Base-by-base conservation (phyloP, 345 rosid genomes). In the Aurinia saxatilis region DNA sequence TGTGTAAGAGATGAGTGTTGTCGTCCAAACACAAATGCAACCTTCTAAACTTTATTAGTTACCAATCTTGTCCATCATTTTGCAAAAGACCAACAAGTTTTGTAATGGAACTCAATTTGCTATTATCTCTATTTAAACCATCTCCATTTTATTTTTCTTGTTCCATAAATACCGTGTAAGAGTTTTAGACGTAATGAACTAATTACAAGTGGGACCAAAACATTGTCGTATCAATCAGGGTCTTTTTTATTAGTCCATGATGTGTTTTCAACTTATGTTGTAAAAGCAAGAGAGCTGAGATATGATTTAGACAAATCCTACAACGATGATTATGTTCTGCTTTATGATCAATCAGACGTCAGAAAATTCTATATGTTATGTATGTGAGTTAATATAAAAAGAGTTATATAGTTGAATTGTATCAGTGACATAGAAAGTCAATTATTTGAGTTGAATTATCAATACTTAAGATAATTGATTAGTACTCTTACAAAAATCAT, bases 61-160 rank as follows among this genome's bases (percentile, higher is more conserved):
- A 55, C 53, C 74, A 70, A 63, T 63, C 74, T 70, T 63, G 39
- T 70, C 74, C 35, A 70, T 70, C 74, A 54, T 42, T 53, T n/a
- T 39, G 40, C 33, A 40, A 55, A 23, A 38, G 51, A 62, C 56
- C 45, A 38, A 54, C 63, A 62, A 46, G 57, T 30, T 70, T 46
- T 61, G 19, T 21, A 46, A 49, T 39, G 57, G 63, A 55, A 56
- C 51, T 40, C 39, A 5, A 45, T 48, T 56, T 47, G 58, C 48
- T 48, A 19, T 56, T 58, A 38, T 62, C 74, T 70, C 63, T 47
- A 38, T 61, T 69, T 27, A 17, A 36, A 60, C 36, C 50, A 36
- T 45, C 35, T 69, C 46, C 31, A 41, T 68, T 34, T 25, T 36
- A 39, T 55, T 55, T 55, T 33, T 18, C 50, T 70, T 63, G 23